Conservation (phyloP, 257 asterid genomes). For the Cordia subcordata region DNA sequence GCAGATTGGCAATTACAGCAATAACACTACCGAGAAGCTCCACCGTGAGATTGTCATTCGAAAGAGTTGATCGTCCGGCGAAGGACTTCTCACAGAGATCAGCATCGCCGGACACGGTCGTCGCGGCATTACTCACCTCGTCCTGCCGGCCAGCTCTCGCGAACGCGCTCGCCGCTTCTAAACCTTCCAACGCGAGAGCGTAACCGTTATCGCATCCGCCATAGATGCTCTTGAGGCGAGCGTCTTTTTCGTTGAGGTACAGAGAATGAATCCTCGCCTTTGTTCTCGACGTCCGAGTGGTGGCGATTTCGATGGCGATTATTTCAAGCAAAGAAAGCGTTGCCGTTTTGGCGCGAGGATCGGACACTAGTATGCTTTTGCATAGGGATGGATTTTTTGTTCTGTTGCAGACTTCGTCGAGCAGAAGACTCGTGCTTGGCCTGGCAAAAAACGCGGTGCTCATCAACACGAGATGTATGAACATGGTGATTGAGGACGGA, state of each 20-base stretch:
- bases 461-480: not conserved
- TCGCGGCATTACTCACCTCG: not conserved
- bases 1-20: not conserved
- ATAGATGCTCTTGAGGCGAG: not conserved
- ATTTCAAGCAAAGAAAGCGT: not conserved
- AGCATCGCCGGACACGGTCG: not conserved
- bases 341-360: not conserved
- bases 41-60: not conserved
- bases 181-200: not conserved
- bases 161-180: not conserved
- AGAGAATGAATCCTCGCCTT: not conserved
- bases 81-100: not conserved
- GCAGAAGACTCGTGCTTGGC: not conserved
- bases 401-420: not conserved
- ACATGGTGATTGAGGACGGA: not conserved
- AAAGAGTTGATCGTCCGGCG: not conserved
- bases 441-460: not conserved
- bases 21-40: not conserved
- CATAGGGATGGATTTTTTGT: not conserved
- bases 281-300: not conserved
- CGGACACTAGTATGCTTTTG: not conserved
- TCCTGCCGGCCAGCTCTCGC: not conserved
- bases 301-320: not conserved
- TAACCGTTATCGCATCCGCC: not conserved
- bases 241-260: not conserved